phyloP scores from a whole-genome alignment of 495 filamentous ascomycete genomes.

The Annulohypoxylon maeteangense region DNA sequence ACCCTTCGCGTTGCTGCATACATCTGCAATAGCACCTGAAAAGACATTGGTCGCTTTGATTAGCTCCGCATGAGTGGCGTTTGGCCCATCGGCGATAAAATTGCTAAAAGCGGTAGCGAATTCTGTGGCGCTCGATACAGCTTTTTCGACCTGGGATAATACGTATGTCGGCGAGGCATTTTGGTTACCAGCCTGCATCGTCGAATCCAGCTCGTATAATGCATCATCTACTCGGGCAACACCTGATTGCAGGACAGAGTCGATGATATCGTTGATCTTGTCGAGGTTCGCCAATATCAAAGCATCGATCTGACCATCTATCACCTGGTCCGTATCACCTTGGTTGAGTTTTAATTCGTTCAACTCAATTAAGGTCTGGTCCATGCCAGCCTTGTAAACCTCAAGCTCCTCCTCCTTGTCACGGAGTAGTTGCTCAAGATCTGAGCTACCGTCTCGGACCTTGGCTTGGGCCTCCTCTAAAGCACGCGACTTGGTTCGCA shows the following conservation, averaged over 20 bases:
- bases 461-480: constrained; percentile 85
- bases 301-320: constrained; percentile 91
- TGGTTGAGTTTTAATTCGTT: constrained; percentile 79
- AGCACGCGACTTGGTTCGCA: constrained; percentile 86
- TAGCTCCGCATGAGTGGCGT: constrained; percentile 88
- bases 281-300: constrained; percentile 83
- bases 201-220: constrained; percentile 94
- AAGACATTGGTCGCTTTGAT: constrained; percentile 94
- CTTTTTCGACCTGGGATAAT: constrained; percentile 96
- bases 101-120: constrained; percentile 98
- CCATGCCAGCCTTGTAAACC: constrained; percentile 96
- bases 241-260: constrained; percentile 93
- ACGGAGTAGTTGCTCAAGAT: constrained; percentile 82
- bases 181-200: constrained; percentile 98
- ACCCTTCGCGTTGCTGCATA: constrained; percentile 95
- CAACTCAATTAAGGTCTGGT: constrained; percentile 89
- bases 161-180: constrained; percentile 97
- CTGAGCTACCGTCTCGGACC: constrained; percentile 80
- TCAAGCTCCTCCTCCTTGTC: constrained; percentile 98
- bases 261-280: constrained; percentile 97
- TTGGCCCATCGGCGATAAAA: constrained; percentile 96
- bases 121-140: constrained; percentile 91
- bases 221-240: constrained; percentile 96
- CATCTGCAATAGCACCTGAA: constrained; percentile 89
- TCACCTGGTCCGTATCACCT: constrained; percentile 79